Percentiles rank a stretch among this genome's conserved stretches.
Evolutionary conservation across 768 basidiomycete species (phyloP).

Genomic region (Phylloporus sp.): DNA sequence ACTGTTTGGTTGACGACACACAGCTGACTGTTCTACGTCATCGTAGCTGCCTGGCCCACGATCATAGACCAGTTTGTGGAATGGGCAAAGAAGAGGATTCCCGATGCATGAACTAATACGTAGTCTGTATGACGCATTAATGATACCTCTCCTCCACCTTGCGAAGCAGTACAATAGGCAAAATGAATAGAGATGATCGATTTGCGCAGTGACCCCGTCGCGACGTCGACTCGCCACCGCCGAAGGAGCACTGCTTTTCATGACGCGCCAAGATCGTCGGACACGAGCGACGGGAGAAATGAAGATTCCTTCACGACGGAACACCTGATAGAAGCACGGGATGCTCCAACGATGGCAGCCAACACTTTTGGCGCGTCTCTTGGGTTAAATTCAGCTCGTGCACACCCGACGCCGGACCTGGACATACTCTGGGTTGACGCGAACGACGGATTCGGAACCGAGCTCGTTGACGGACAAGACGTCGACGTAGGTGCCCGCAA

Average conservation of each 20-base stretch:
- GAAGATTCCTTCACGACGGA: conserved; percentile 23
- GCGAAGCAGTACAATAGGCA: conserved; percentile 1
- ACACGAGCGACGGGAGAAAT: conserved; percentile 30
- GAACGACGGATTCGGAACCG: conserved; percentile 23
- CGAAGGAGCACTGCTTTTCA: conserved; percentile 4
- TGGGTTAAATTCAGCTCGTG: neutral
- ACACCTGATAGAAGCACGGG: conserved; percentile 23
- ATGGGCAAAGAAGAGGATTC: conserved; percentile 43
- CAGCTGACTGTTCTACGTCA: conserved; percentile 5
- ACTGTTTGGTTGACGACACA: neutral
- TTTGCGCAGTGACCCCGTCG: neutral
- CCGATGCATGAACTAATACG: conserved; percentile 2
- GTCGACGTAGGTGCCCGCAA: conserved; percentile 51
- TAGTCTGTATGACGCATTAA: neutral
- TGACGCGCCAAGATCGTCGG: conserved; percentile 4
- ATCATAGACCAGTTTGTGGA: conserved; percentile 81
- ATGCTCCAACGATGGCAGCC: conserved; percentile 22
- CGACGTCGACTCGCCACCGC: conserved; percentile 8
- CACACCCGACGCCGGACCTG: neutral
- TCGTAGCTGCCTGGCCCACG: conserved; percentile 78
- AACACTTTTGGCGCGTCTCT: conserved; percentile 24
- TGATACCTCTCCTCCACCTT: conserved; percentile 10
- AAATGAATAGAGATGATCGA: conserved; percentile 3
- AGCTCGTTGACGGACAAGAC: conserved; percentile 44
- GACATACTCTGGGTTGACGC: conserved; percentile 18